Evolutionary conservation across 805 yeast genomes (phyloP).

Genomic region (Saturnispora quitensis): DNA sequence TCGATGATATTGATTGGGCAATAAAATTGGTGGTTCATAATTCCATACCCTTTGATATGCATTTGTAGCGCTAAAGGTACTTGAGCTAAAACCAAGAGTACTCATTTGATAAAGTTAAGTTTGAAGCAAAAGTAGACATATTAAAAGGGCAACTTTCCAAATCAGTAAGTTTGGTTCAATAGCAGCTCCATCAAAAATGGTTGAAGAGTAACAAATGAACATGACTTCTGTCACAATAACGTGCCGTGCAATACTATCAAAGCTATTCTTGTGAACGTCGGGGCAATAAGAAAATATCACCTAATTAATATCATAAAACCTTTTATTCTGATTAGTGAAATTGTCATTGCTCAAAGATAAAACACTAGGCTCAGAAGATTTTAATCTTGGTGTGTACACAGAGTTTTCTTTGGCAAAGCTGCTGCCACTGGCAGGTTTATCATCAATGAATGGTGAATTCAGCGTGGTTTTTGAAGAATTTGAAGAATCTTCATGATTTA

Average conservation of each 20-base stretch:
- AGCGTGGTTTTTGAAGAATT: background rate
- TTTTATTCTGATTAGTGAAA: slow-evolving; percentile 19
- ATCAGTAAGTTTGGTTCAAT: background rate
- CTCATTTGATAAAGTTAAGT: background rate
- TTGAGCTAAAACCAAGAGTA: background rate
- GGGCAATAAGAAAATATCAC: background rate
- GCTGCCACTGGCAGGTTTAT: slow-evolving; percentile 4
- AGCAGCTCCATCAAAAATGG: background rate
- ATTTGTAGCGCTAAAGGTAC: background rate
- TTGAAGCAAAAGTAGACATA: background rate
- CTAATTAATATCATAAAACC: slow-evolving; percentile 23
- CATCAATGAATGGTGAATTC: background rate
- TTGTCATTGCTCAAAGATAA: slow-evolving; percentile 22
- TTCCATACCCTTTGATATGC: background rate
- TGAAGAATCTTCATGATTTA: slow-evolving; percentile 3
- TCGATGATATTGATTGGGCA: background rate
- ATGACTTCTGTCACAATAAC: background rate
- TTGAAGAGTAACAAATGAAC: background rate
- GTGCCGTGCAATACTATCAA: too few species aligned
- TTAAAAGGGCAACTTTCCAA: background rate
- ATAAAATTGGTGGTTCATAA: background rate
- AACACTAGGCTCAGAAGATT: slow-evolving; percentile 19
- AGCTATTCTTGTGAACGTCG: too few species aligned
- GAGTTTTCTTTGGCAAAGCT: slow-evolving; percentile 9
- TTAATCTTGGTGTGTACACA: slow-evolving; percentile 11